Percentiles rank a stretch among this genome's conserved stretches.
phyloP scores from a whole-genome alignment of 495 filamentous ascomycete genomes.

The Penicillium coprophilum region DNA sequence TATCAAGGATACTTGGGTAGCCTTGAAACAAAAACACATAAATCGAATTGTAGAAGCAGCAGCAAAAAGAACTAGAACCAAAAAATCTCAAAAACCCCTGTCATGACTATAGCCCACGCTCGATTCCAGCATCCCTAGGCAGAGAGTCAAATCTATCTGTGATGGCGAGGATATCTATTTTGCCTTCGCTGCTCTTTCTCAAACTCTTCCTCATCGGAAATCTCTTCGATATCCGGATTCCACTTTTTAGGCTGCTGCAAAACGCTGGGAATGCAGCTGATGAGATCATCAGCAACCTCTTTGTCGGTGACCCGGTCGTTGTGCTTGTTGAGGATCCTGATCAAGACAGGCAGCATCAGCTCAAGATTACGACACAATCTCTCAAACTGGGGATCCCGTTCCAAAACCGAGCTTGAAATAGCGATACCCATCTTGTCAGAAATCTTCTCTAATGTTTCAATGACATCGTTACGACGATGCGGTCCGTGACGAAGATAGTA shows the following conservation, averaged over 20 bases:
- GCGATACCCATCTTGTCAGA: neutral
- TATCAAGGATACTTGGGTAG: no score
- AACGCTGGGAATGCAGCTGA: neutral
- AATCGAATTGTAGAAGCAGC: neutral
- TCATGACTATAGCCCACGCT: neutral
- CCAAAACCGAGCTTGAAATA: neutral
- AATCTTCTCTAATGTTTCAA: neutral
- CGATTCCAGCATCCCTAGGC: neutral
- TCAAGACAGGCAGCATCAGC: neutral
- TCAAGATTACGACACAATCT: neutral
- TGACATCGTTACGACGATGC: neutral
- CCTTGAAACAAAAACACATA: neutral
- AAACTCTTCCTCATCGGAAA: neutral
- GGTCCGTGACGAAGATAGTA: slow-evolving; percentile 3
- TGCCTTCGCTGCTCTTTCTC: neutral
- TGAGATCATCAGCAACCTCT: neutral
- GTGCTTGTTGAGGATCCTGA: neutral
- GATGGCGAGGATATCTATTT: neutral
- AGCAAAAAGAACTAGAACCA: neutral
- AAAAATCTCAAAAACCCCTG: neutral
- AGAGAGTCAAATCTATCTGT: neutral
- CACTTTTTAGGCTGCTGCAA: neutral
- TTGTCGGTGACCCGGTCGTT: neutral
- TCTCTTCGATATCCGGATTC: neutral
- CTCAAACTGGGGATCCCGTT: slow-evolving; percentile 1